These are phyloP conservation scores for Fragaria ananassa DNA, from an alignment of 306 rosid species.

Conservation along the genomic window DNA sequence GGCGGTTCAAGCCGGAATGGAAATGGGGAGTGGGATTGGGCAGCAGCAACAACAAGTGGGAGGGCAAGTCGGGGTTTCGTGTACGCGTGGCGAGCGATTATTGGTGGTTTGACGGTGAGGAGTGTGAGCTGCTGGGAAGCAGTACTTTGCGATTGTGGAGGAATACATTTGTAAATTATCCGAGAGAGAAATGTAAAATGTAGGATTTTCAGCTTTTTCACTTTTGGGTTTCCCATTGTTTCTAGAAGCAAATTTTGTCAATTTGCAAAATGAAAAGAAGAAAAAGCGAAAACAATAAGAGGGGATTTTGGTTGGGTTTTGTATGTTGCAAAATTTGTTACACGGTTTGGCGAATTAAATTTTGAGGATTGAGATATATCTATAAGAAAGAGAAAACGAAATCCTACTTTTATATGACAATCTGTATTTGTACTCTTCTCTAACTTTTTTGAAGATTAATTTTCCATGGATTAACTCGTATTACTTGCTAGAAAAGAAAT, in stretches of 20 bases:
- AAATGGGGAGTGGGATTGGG: slow-evolving; percentile 7
- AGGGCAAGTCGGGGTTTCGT: slow-evolving; percentile 11
- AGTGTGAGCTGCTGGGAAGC: background rate
- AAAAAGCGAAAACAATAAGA: background rate
- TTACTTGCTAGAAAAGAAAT: background rate
- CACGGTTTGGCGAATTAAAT: background rate
- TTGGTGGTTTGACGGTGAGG: slow-evolving; percentile 19
- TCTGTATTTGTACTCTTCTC: too few species aligned
- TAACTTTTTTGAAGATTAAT: background rate
- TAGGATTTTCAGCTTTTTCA: slow-evolving; percentile 5
- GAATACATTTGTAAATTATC: slow-evolving; percentile 30
- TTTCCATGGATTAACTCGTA: background rate
- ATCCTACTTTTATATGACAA: too few species aligned
- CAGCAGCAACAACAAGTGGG: slow-evolving; percentile 27
- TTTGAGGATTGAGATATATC: background rate
- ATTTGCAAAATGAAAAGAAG: background rate
- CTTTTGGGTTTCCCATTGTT: background rate
- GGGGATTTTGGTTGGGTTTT: background rate
- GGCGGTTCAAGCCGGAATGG: slow-evolving; percentile 21
- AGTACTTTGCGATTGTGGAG: background rate
- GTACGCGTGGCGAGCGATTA: slow-evolving; percentile 30
- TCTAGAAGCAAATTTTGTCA: background rate
- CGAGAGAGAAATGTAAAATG: background rate
- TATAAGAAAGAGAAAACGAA: too few species aligned
- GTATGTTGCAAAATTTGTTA: background rate